These are phyloP conservation scores for Rhizoctonia solani DNA, from an alignment of 1,284 basidiomycete genomes.

Conservation along the genomic window DNA sequence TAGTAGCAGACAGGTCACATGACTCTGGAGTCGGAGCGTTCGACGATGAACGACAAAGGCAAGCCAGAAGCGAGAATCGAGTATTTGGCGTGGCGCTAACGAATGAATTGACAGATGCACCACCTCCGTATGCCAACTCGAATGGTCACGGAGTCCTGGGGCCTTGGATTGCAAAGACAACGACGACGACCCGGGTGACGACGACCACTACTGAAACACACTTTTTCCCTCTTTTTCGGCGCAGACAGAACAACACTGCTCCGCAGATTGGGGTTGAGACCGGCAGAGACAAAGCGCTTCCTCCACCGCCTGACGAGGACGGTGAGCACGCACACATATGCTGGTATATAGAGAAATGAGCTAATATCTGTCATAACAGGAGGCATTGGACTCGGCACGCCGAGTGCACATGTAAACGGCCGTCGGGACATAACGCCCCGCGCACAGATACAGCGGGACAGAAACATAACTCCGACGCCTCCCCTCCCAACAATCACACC, in stretches of 20 bases:
- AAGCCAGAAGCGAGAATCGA: not conserved
- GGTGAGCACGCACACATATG: too few species aligned
- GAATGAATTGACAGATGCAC: not conserved
- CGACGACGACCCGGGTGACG: conserved; percentile 27
- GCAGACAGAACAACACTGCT: not conserved
- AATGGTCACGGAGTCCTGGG: not conserved
- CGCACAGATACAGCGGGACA: not conserved
- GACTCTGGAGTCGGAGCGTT: not conserved
- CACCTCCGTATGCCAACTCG: conserved; percentile 11
- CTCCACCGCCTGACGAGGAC: conserved; percentile 1
- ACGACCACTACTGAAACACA: conserved; percentile 30
- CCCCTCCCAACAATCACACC: conserved; percentile 16
- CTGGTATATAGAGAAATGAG: not conserved
- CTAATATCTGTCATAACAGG: not conserved
- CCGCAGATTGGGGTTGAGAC: not conserved
- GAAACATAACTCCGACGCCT: conserved; percentile 7
- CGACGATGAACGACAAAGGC: conserved; percentile 32
- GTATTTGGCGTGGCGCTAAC: not conserved
- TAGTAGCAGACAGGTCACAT: not conserved
- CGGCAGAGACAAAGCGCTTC: conserved; percentile 29
- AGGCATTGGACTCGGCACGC: too few species aligned
- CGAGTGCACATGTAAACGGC: too few species aligned
- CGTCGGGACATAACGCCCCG: too few species aligned
- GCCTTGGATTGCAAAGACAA: conserved; percentile 28
- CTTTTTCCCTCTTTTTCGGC: conserved; percentile 31